Evolutionary conservation across 2,329 filamentous ascomycete species (phyloP).

Genomic region (Parastagonospora nodorum): DNA sequence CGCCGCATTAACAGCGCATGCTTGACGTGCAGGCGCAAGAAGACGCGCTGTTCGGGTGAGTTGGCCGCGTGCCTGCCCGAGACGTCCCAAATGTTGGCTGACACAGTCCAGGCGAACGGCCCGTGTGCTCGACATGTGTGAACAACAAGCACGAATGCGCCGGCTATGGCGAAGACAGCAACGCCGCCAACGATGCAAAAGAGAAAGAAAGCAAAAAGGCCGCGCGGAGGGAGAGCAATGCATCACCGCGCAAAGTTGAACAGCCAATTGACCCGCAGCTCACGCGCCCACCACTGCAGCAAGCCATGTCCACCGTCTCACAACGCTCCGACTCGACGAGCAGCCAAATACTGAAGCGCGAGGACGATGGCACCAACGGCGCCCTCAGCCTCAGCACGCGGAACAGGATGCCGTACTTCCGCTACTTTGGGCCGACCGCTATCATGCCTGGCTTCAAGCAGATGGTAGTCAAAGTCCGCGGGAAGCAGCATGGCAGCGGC

Average conservation of each 20-base stretch:
- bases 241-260: slow-evolving; percentile 15
- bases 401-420: slow-evolving; percentile 82
- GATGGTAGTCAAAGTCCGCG: slow-evolving; percentile 80
- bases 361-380: slow-evolving; percentile 18
- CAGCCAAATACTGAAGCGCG: slow-evolving; percentile 23
- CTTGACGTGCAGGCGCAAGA: slow-evolving; percentile 55
- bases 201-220: slow-evolving; percentile 28
- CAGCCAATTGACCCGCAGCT: slow-evolving; percentile 31
- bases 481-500: slow-evolving; percentile 64
- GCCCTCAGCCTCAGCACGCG: slow-evolving; percentile 53
- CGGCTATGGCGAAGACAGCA: slow-evolving; percentile 51
- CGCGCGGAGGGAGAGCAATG: slow-evolving; percentile 21
- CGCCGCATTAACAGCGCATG: slow-evolving; percentile 51
- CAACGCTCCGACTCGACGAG: slow-evolving; percentile 27
- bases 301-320: slow-evolving; percentile 24
- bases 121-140: slow-evolving; percentile 52
- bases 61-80: slow-evolving; percentile 47
- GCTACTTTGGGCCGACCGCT: slow-evolving; percentile 88
- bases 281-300: slow-evolving; percentile 29
- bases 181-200: slow-evolving; percentile 15
- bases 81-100: slow-evolving; percentile 30
- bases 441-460: slow-evolving; percentile 93
- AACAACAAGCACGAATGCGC: slow-evolving; percentile 56
- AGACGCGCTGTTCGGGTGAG: slow-evolving; percentile 56
- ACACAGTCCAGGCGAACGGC: slow-evolving; percentile 40